These are phyloP conservation scores for Jaltomata sinuosa DNA, from an alignment of 257 asterid genomes.

Conservation along the genomic window DNA sequence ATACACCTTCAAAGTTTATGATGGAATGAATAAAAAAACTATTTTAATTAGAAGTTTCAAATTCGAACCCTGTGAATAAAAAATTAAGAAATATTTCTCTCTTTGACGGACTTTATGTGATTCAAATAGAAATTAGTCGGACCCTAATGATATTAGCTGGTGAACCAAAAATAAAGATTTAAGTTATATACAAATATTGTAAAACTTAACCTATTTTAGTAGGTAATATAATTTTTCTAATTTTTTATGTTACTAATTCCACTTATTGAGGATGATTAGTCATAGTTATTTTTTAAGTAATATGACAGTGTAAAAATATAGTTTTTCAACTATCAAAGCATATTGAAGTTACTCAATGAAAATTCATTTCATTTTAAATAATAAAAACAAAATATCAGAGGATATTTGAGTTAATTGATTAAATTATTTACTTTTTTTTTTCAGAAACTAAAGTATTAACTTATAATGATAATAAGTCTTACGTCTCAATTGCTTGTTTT, in stretches of 20 bases:
- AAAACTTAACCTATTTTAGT: neutral
- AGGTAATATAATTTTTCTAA: no score
- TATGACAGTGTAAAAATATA: neutral
- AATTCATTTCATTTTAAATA: neutral
- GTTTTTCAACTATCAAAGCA: neutral
- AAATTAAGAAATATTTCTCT: no score
- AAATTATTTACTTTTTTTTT: neutral
- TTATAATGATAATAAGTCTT: neutral
- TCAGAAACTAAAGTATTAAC: neutral
- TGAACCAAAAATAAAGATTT: neutral
- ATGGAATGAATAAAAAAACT: no score
- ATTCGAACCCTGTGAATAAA: no score
- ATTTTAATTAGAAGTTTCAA: no score
- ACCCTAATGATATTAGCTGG: neutral
- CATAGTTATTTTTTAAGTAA: neutral
- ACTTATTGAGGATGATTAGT: neutral
- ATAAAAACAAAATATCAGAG: neutral
- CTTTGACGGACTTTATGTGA: neutral
- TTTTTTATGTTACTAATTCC: neutral
- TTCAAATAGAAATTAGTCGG: neutral
- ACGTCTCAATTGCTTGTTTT: neutral
- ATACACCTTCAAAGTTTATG: no score
- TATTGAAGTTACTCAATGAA: neutral
- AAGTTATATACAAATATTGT: neutral
- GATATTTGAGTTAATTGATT: neutral